Evolutionary conservation across 805 yeast genomes (phyloP).

Genomic region (Metschnikowia reukaufii): DNA sequence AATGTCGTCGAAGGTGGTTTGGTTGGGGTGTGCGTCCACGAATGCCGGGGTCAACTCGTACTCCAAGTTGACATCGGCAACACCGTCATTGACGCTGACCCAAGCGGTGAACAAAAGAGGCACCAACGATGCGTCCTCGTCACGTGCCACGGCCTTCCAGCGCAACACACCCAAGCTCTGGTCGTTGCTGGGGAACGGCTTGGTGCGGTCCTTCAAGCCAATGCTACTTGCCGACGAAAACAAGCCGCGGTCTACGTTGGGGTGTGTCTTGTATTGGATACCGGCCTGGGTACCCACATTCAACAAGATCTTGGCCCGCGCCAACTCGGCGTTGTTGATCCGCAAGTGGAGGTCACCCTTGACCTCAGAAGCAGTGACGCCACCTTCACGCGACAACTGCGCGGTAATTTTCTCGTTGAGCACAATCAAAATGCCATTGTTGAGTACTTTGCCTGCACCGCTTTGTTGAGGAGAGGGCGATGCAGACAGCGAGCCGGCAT

Average conservation of each 20-base stretch:
- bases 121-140: slow-evolving; percentile 44
- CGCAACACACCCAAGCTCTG: slow-evolving; percentile 88
- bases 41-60: slow-evolving; percentile 64
- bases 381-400: slow-evolving; percentile 81
- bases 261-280: slow-evolving; percentile 88
- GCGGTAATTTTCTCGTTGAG: slow-evolving; percentile 78
- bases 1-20: slow-evolving; percentile 52
- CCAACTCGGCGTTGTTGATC: slow-evolving; percentile 70
- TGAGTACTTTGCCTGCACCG: slow-evolving; percentile 35
- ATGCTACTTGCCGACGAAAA: slow-evolving; percentile 60
- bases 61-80: slow-evolving; percentile 80
- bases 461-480: slow-evolving; percentile 20
- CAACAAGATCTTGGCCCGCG: slow-evolving; percentile 64
- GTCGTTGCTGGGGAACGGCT: slow-evolving; percentile 89
- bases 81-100: slow-evolving; percentile 65
- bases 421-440: slow-evolving; percentile 78
- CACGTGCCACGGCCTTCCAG: slow-evolving; percentile 77
- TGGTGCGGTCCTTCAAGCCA: slow-evolving; percentile 71
- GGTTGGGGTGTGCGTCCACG: slow-evolving; percentile 27
- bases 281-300: slow-evolving; percentile 46
- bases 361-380: slow-evolving; percentile 64
- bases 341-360: slow-evolving; percentile 91
- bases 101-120: slow-evolving; percentile 84
- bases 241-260: slow-evolving; percentile 81
- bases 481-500: slow-evolving; percentile 24